These are phyloP conservation scores for Nevesoporus exiguus DNA, from an alignment of 768 basidiomycete genomes.

Conservation along the genomic window DNA sequence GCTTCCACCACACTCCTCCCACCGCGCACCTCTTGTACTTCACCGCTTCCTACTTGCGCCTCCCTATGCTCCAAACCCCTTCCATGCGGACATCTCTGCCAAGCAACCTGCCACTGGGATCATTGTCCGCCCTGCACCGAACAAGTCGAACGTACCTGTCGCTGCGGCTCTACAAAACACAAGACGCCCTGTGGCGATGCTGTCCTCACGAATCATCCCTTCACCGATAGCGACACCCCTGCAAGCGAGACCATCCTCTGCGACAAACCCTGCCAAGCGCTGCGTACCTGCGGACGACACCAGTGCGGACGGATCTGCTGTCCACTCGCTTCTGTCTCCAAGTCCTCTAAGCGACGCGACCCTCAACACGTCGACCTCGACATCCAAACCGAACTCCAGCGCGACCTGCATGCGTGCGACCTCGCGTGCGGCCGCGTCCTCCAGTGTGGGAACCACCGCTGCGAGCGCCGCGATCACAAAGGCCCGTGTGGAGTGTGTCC, in stretches of 20 bases:
- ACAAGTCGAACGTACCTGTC: slow-evolving; percentile 70
- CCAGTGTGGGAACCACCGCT: slow-evolving; percentile 74
- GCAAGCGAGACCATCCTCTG: slow-evolving; percentile 72
- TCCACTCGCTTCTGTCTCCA: slow-evolving; percentile 73
- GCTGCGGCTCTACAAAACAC: slow-evolving; percentile 72
- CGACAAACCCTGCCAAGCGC: slow-evolving; percentile 70
- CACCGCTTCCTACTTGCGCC: slow-evolving; percentile 78
- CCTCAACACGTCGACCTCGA: slow-evolving; percentile 4
- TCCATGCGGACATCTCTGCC: slow-evolving; percentile 75
- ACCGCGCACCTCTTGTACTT: slow-evolving; percentile 55
- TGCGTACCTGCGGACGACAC: slow-evolving; percentile 84
- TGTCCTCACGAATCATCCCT: slow-evolving; percentile 10
- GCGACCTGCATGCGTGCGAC: slow-evolving; percentile 81
- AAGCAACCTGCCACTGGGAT: slow-evolving; percentile 67
- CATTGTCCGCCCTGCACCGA: slow-evolving; percentile 66
- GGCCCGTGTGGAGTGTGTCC: slow-evolving; percentile 82
- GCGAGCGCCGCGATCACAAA: slow-evolving; percentile 77
- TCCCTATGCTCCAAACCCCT: slow-evolving; percentile 64
- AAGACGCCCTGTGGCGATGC: slow-evolving; percentile 44
- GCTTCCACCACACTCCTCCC: slow-evolving; percentile 26
- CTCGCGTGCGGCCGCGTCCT: slow-evolving; percentile 72
- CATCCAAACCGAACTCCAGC: slow-evolving; percentile 29
- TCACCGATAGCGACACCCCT: slow-evolving; percentile 23
- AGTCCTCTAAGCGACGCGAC: slow-evolving; percentile 42
- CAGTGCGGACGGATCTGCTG: slow-evolving; percentile 85